Conservation (phyloP, 140 eudicot species). For the Bidens hawaiensis region DNA sequence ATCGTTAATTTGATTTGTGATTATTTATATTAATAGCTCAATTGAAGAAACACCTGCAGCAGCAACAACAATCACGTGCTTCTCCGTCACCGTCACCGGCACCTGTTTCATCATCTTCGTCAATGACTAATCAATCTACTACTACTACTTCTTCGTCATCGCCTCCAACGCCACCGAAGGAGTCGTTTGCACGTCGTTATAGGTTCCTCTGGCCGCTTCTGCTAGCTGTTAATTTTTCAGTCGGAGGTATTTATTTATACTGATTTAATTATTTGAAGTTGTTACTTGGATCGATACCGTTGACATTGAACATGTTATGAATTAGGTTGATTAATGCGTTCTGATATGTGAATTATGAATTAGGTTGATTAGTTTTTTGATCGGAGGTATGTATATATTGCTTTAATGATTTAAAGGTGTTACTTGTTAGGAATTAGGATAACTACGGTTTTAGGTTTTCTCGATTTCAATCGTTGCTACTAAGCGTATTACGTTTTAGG, state of each 20-base stretch:
- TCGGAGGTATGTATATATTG: too few species aligned
- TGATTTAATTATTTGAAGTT: not conserved
- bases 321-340: too few species aligned
- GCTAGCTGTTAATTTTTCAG: conserved; percentile 60
- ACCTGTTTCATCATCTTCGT: conserved; percentile 15
- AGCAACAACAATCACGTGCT: conserved; percentile 20
- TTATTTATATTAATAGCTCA: conserved; percentile 36
- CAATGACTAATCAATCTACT: conserved; percentile 15
- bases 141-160: conserved; percentile 19
- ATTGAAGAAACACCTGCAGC: conserved; percentile 39
- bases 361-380: too few species aligned
- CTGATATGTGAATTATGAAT: too few species aligned
- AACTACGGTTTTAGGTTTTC: too few species aligned
- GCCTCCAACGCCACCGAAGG: conserved; percentile 49
- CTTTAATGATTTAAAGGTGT: too few species aligned
- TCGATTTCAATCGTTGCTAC: too few species aligned
- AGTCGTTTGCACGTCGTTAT: conserved; percentile 66
- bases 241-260: conserved; percentile 55
- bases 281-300: too few species aligned
- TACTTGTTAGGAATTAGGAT: too few species aligned
- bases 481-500: too few species aligned
- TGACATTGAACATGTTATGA: too few species aligned
- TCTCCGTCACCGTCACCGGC: conserved; percentile 25
- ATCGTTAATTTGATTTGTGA: not conserved
- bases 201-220: conserved; percentile 78